Base-by-base conservation (phyloP, 192 early-diverging fungal genomes). In the Entophlyctis helioformis region DNA sequence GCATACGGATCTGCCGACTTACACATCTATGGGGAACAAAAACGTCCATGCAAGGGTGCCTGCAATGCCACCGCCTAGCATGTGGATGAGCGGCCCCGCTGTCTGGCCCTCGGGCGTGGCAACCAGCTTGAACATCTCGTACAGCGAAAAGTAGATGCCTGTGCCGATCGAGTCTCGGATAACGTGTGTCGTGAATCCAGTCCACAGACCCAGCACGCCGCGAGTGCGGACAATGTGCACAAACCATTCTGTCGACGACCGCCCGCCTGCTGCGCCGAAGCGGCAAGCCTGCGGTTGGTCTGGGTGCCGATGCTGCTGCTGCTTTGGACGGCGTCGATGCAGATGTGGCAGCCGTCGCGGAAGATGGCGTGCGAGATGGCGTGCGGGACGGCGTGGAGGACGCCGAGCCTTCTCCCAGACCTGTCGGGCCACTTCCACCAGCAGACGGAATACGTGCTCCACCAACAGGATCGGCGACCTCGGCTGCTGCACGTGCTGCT, bases 21-120 rank as follows among this genome's bases (percentile, higher is more conserved):
- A 71, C 62, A 75, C 31, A 41, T 75, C 72, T 22, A 75, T 75
- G 16, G 72, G 72, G 46, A 57, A 75, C 27, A 75, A 35, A 7
- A 75, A 48, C 25, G 72, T 39, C 72, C 72, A 75, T 1, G 53
- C 54, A 2, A 61, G 25, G 4, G 64, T 59, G 7, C 72, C 72
- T 11, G 63, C 63, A 2, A 75, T 12, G 9, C 72, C 72, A 20
- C 72, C 72, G n/a, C 56, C 58, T 34, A 66, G 20, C 63, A 71
- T 66, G 41, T 70, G 58, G 21, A 56, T 46, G 19, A 69, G 24
- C 12, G 63, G 52, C 16, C 60, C 57, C 3, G 57, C 44, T 15
- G 29, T 29, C 16, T 41, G 37, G 2, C 53, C 54, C 20, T 41
- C 43, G 24, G 42, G 39, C 1, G 54, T 53, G n/a, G n/a, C n/a